Evolutionary conservation across 768 basidiomycete species (phyloP).

Genomic region (Xerocomellus dryophilus): DNA sequence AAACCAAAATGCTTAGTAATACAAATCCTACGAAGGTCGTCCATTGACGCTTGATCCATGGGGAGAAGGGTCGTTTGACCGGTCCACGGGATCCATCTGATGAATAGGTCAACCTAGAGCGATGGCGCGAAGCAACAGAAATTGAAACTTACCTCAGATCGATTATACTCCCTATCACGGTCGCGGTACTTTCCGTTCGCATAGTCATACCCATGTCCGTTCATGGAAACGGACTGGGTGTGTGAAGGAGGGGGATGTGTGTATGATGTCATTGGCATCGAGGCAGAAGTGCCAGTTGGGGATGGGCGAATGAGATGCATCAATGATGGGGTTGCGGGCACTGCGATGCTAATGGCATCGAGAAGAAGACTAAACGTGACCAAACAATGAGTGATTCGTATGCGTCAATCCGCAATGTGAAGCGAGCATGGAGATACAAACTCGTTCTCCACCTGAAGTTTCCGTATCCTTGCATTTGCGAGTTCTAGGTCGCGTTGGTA

Average conservation of each 20-base stretch:
- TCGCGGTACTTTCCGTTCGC: slow-evolving; percentile 29
- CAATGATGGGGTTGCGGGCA: slow-evolving; percentile 33
- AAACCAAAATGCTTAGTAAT: neutral
- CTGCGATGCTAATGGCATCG: slow-evolving; percentile 32
- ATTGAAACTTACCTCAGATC: slow-evolving; percentile 11
- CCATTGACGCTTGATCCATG: slow-evolving; percentile 25
- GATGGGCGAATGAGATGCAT: slow-evolving; percentile 32
- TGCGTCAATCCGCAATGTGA: neutral
- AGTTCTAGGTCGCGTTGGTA: slow-evolving; percentile 26
- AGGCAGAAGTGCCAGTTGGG: slow-evolving; percentile 21
- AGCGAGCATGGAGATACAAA: slow-evolving; percentile 7
- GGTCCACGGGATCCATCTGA: slow-evolving; percentile 14
- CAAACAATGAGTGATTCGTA: neutral
- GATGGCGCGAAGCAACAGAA: neutral
- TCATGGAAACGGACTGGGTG: slow-evolving; percentile 14
- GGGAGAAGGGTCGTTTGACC: slow-evolving; percentile 21
- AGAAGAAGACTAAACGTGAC: slow-evolving; percentile 26
- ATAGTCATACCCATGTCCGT: slow-evolving; percentile 25
- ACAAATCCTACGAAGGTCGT: slow-evolving; percentile 18
- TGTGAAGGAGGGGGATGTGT: slow-evolving; percentile 11
- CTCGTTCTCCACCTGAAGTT: slow-evolving; percentile 34
- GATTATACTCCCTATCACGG: slow-evolving; percentile 24
- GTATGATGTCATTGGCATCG: slow-evolving; percentile 17
- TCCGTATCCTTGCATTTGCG: slow-evolving; percentile 29
- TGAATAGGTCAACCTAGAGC: neutral